Conservation (phyloP, 2,329 filamentous ascomycete species). For the Gnomoniopsis smithogilvyi region DNA sequence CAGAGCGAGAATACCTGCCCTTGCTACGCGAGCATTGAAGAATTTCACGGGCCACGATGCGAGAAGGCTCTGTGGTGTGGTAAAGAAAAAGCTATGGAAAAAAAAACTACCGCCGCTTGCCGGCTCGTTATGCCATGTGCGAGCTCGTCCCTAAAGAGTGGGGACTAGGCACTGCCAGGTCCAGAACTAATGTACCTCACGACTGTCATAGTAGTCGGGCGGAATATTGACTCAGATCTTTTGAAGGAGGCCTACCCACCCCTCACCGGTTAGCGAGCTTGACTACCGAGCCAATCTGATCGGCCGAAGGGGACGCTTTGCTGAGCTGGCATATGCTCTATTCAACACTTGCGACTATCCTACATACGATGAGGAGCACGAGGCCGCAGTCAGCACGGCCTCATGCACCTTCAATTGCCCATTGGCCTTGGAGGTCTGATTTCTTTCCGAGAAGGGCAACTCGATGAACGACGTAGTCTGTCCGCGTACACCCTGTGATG, state of each 20-base stretch:
- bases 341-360: neutral
- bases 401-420: neutral
- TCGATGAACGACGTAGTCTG: neutral
- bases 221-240: conserved; percentile 3
- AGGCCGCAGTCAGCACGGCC: neutral
- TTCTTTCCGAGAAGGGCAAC: conserved; percentile 5
- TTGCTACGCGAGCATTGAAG: neutral
- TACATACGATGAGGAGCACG: conserved; percentile 1
- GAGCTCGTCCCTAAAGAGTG: neutral
- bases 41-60: neutral
- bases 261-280: neutral
- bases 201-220: conserved; percentile 13
- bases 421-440: neutral
- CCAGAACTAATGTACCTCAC: conserved; percentile 7
- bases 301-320: neutral
- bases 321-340: conserved; percentile 2
- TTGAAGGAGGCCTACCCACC: neutral
- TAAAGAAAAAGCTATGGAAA: too few species aligned
- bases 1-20: neutral
- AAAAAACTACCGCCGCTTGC: neutral
- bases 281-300: conserved; percentile 10
- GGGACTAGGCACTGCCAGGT: neutral
- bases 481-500: neutral
- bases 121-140: neutral
- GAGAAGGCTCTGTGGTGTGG: conserved; percentile 1